Conservation (phyloP, 805 yeast species). For the Blastobotrys muscicola region DNA sequence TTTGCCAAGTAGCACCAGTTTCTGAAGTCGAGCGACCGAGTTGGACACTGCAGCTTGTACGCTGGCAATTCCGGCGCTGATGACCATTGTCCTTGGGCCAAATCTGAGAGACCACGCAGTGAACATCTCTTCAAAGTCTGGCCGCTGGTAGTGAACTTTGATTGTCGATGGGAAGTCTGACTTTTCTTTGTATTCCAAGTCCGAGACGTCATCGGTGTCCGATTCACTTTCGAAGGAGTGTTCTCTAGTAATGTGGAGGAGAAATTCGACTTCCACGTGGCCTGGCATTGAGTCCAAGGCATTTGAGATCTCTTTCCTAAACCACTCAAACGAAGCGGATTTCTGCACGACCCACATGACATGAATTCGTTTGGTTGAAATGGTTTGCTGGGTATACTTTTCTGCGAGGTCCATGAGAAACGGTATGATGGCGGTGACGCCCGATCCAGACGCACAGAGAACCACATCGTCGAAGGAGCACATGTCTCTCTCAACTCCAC, state of each 20-base stretch:
- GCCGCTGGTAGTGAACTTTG: no score
- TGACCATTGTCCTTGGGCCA: not conserved
- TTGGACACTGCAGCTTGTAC: not conserved
- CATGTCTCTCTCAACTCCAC: conserved; percentile 35
- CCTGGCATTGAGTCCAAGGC: conserved; percentile 1
- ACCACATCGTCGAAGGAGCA: conserved; percentile 33
- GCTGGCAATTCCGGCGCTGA: conserved; percentile 1
- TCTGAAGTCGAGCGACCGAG: conserved; percentile 1
- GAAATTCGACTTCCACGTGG: not conserved
- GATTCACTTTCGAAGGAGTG: no score
- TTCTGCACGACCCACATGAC: conserved; percentile 13
- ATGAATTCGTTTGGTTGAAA: conserved; percentile 4
- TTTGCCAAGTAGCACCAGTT: not conserved
- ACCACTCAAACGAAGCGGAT: conserved; percentile 7
- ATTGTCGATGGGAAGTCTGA: no score
- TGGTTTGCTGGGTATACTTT: not conserved
- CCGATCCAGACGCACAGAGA: conserved; percentile 37
- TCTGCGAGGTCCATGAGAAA: conserved; percentile 5
- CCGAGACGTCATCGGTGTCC: no score
- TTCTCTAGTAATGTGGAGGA: conserved; percentile 1
- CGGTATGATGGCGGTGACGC: conserved; percentile 29
- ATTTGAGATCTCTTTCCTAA: conserved; percentile 5
- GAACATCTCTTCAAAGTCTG: not conserved
- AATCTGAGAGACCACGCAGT: not conserved
- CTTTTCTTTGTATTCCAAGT: no score